Evolutionary conservation across 2,329 filamentous ascomycete species (phyloP).

Genomic region (Neopestalotiopsis sp.): DNA sequence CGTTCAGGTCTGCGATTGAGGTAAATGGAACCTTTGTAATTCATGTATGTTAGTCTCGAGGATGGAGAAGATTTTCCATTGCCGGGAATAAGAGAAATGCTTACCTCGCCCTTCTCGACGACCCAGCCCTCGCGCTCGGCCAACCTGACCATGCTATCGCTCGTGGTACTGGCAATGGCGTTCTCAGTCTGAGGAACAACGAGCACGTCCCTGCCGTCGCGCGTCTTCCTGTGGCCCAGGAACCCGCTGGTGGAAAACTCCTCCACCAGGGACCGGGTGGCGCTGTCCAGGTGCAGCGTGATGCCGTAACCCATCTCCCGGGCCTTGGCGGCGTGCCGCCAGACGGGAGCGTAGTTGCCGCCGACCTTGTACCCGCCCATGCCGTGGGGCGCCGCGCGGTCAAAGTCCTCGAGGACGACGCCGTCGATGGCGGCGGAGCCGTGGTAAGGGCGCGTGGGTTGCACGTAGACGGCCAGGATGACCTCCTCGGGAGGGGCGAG

Average conservation of each 20-base stretch:
- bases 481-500: constrained; percentile 14
- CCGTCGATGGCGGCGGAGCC: constrained; percentile 8
- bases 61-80: not conserved
- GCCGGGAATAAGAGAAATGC: not conserved
- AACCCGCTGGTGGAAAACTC: constrained; percentile 22
- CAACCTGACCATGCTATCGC: constrained; percentile 19
- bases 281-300: constrained; percentile 15
- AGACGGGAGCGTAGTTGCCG: constrained; percentile 18
- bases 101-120: constrained; percentile 15
- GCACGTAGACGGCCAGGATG: constrained; percentile 15
- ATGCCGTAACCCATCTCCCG: constrained; percentile 10
- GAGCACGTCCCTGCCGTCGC: not conserved
- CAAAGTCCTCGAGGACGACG: constrained; percentile 17
- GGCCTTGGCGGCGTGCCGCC: constrained; percentile 8
- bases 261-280: constrained; percentile 11
- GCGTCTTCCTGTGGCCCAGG: constrained; percentile 8
- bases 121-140: constrained; percentile 17
- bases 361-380: constrained; percentile 18
- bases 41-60: not conserved
- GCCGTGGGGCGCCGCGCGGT: constrained; percentile 16
- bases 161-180: constrained; percentile 19
- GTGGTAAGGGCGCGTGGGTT: constrained; percentile 11
- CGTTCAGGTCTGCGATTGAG: not conserved
- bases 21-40: constrained; percentile 14
- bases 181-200: constrained; percentile 18